Base-by-base conservation (phyloP, 2,329 filamentous ascomycete species). In the Pseudopyricularia cyperi region DNA sequence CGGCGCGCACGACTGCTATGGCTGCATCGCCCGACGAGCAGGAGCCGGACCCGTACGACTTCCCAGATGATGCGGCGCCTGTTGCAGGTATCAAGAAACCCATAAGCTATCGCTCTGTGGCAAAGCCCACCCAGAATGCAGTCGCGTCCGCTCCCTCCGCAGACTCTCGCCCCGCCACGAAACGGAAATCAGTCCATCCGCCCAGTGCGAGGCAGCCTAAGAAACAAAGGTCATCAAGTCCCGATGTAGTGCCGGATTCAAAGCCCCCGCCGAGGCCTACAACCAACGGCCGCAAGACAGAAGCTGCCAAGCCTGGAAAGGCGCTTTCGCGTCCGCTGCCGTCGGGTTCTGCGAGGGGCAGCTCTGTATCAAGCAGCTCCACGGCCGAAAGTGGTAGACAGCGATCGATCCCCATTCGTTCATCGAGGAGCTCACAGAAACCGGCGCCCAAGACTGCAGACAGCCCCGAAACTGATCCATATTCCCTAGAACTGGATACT, bases 181-280 rank as follows among this genome's bases (percentile, higher is more conserved):
- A 54, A 37, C 39, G 53, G 32, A 54, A 54, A 26, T 46, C 37
- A 14, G 44, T 44, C 7, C 53, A 54, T 17, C 53, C 48, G 30
- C 30, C 53, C 17, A 28, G 46, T 26, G 50, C 48, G 12, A 50
- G 50, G 8, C 28, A 46, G 50, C 30, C 46, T 8, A 54, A 54
- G 35, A 54, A 54, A n/a, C 52, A 54, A 28, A 44, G 52, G n/a
- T 54, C 52, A 11, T 54, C 52, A 7, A 54, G 52, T n/a, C 52
- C 52, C n/a, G 52, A 54, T 26, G 32, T 48, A 14, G 15, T 33
- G 34, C 35, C 49, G 4, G 15, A 30, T 8, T 48, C 46, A 32
- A 15, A 9, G 8, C 46, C 14, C 15, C 28, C 46, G 26, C 46
- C 26, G 17, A 33, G n/a, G 11, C 30, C 46, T 15, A 32, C 46